These are phyloP conservation scores for Ascodesmis nigricans DNA, from an alignment of 495 filamentous ascomycete genomes.

Conservation along the genomic window DNA sequence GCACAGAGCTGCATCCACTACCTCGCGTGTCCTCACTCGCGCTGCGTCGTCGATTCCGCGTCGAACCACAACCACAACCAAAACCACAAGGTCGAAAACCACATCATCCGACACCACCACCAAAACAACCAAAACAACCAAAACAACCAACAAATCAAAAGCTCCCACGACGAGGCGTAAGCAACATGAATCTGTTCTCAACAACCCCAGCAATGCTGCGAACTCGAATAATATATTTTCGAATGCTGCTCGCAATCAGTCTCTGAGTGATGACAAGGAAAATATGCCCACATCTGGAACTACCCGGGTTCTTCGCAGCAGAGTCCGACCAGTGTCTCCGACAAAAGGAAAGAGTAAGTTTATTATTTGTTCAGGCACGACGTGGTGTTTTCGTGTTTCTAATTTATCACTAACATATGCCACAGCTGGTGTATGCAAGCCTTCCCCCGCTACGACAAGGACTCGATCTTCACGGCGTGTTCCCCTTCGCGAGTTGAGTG, in stretches of 20 bases:
- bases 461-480: slow-evolving; percentile 2
- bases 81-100: slow-evolving; percentile 1
- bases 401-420: neutral
- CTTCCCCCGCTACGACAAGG: neutral
- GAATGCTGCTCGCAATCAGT: too few relatives aligned
- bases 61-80: slow-evolving; percentile 10
- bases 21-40: too few relatives aligned
- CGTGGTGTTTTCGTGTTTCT: neutral
- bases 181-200: slow-evolving; percentile 3
- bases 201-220: too few relatives aligned
- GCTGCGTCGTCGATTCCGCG: slow-evolving; percentile 17
- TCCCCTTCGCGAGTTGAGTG: slow-evolving; percentile 18
- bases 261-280: slow-evolving; percentile 19
- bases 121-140: neutral
- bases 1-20: too few relatives aligned
- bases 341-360: slow-evolving; percentile 10
- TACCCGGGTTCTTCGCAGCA: neutral
- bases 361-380: slow-evolving; percentile 1
- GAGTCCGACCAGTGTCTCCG: slow-evolving; percentile 1
- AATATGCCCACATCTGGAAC: slow-evolving; percentile 11
- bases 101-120: neutral
- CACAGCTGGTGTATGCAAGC: neutral
- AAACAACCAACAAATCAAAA: slow-evolving; percentile 2
- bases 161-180: too few relatives aligned
- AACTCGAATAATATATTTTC: too few relatives aligned